Evolutionary conservation across 2,329 filamentous ascomycete species (phyloP).

Genomic region (Colletotrichum sp.): DNA sequence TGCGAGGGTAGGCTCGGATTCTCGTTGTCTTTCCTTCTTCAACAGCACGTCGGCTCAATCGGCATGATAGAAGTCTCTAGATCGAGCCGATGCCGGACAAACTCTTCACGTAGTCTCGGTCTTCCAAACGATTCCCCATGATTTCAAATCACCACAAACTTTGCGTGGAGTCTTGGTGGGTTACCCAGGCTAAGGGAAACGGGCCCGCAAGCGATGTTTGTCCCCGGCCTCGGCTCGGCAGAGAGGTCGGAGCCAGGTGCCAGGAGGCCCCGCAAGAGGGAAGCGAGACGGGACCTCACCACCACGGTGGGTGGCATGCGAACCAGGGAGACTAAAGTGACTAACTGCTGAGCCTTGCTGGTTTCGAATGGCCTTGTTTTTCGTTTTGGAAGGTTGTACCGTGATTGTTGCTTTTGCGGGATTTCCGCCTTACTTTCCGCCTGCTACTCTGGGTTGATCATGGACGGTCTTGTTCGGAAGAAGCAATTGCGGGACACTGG

Average conservation of each 20-base stretch:
- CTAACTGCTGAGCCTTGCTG: not conserved
- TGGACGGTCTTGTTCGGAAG: not conserved
- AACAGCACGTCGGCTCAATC: not conserved
- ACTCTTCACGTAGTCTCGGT: not conserved
- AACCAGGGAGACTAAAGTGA: not conserved
- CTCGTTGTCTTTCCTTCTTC: not conserved
- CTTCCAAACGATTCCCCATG: not conserved
- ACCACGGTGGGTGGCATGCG: not conserved
- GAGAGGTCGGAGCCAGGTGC: not conserved
- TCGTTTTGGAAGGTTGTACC: not conserved
- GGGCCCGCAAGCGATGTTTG: not conserved
- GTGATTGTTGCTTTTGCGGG: not conserved
- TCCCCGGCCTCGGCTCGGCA: conserved; percentile 8
- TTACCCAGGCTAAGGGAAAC: not conserved
- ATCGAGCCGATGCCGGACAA: not conserved
- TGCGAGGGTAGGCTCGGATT: not conserved
- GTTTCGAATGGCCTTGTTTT: not conserved
- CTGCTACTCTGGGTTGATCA: not conserved
- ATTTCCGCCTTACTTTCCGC: not conserved
- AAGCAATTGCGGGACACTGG: not conserved
- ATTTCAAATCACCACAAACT: not conserved
- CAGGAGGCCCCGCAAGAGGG: not conserved
- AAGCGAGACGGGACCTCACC: not conserved
- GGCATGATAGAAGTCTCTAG: not conserved
- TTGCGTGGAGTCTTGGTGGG: not conserved